A percentile compares a stretch with the other conserved stretches of the same genome.
phyloP scores from a whole-genome alignment of 192 early-diverging fungal species.

The Dissophora globulifera region DNA sequence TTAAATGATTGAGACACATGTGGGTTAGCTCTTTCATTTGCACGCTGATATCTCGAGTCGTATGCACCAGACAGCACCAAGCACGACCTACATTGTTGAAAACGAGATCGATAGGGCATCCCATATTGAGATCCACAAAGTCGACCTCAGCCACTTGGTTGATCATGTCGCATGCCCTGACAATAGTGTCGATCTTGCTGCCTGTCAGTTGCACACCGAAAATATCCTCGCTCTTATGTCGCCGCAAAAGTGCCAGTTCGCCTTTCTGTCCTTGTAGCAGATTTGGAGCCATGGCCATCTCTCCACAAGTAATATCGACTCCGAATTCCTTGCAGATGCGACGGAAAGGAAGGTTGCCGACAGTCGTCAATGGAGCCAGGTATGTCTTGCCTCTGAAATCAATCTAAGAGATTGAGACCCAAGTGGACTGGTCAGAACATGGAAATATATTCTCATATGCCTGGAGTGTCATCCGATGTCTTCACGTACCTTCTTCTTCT shows the following conservation, averaged over 20 bases:
- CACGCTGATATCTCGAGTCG: too few relatives aligned
- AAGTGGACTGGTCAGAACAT: too few relatives aligned
- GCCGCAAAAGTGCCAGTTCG: conserved; percentile 86
- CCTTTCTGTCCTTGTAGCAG: conserved; percentile 73
- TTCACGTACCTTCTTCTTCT: conserved; percentile 66
- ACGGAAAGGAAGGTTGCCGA: conserved; percentile 97
- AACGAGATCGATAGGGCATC: conserved; percentile 94
- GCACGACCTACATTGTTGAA: conserved; percentile 65
- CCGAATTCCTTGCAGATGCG: conserved; percentile 94
- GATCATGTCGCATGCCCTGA: conserved; percentile 76
- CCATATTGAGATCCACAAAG: conserved; percentile 97
- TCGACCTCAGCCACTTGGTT: conserved; percentile 77
- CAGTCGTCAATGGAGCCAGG: conserved; percentile 95
- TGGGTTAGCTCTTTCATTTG: too few relatives aligned
- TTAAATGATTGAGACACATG: too few relatives aligned
- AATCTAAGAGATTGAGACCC: conserved; percentile 21
- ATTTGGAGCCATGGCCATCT: conserved; percentile 87
- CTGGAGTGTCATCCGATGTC: too few relatives aligned
- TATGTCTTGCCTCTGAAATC: conserved; percentile 92
- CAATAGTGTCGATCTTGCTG: conserved; percentile 64
- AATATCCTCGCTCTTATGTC: conserved; percentile 87
- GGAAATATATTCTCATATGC: too few relatives aligned
- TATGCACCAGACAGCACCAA: not conserved
- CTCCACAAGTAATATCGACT: conserved; percentile 96
- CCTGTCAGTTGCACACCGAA: conserved; percentile 95